Evolutionary conservation across 2,329 filamentous ascomycete species (phyloP), one percentile per base, ranked within the genome.

Genomic region (Xylaria sp.): DNA sequence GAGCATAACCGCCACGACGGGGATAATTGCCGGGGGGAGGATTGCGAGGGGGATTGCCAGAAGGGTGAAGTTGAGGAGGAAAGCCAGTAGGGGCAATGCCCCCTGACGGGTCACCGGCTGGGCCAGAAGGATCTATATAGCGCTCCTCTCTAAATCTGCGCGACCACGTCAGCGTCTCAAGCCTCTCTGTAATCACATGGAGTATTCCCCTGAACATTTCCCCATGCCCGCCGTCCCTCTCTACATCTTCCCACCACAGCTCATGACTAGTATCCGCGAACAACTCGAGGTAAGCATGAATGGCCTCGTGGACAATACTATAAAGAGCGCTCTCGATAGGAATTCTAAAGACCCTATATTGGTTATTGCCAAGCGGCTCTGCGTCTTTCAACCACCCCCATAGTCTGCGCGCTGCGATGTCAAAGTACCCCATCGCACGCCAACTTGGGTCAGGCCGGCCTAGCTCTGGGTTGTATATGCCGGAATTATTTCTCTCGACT

Each of bases 161-260:
- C 0, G 45, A 57, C 1, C 40, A 31, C 12, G 35, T 33, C n/a
- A 57, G 14, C 11, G 33, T 45, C 23, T 31, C 54, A 21, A 57
- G 4, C 11, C 17, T 50, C 12, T 42, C 45, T 6, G 43, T 35
- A 33, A 50, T 31, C 1, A 57, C 33, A 31, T 45, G 45, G 42
- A 57, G 54, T 12, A 35, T 42, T 50, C 50, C 54, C 33, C 9
- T 7, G 25, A 57, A 57, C n/a, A 57, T 17, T 17, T 43, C 8
- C 14, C 54, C 54, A 14, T 57, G 54, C 0, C 19, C 15, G 2
- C 45, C 23, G 35, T 50, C 45, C 7, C 35, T 23, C 3, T 1
- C 35, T 50, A 57, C 14, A n/a, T 35, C 21, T 35, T 50, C 54
- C 1, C 28, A 5, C 21, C 33, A 23, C 14, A 49, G 28, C 23